Evolutionary conservation across 495 filamentous ascomycete species (phyloP).

Genomic region (Aspergillus taichungensis): DNA sequence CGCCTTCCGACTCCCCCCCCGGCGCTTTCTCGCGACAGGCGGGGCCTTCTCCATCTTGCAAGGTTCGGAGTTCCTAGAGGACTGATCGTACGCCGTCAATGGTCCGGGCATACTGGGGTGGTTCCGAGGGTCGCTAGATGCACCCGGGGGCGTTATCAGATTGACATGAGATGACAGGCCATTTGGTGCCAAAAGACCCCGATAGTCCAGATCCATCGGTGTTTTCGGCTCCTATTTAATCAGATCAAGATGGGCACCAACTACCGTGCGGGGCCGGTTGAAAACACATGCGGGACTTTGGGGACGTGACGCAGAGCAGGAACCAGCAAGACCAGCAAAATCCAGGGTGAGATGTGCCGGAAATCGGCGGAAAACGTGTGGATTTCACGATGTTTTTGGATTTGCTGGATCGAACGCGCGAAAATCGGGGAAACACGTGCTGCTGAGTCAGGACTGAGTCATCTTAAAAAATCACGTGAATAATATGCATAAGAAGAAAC

Average conservation of each 20-base stretch:
- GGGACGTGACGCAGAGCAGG: constrained; percentile 13
- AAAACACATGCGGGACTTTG: constrained; percentile 14
- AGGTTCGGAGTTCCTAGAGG: constrained; percentile 27
- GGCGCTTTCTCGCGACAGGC: constrained; percentile 38
- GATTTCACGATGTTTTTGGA: constrained; percentile 1
- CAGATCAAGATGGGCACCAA: too few species aligned
- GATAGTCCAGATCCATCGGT: constrained; percentile 36
- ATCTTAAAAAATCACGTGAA: too few species aligned
- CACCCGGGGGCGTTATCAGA: constrained; percentile 21
- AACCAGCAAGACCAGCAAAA: constrained; percentile 1
- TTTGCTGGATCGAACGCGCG: constrained; percentile 7
- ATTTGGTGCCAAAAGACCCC: constrained; percentile 32
- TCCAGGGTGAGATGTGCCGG: constrained; percentile 27
- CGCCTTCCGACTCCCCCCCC: constrained; percentile 39
- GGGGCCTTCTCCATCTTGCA: constrained; percentile 36
- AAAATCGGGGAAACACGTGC: constrained; percentile 19
- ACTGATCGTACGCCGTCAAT: constrained; percentile 23
- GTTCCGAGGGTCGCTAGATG: constrained; percentile 36
- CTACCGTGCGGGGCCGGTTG: constrained; percentile 9
- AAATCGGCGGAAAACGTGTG: constrained; percentile 34
- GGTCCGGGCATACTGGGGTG: constrained; percentile 31
- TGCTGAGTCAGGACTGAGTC: constrained; percentile 14
- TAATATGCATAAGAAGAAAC: too few species aligned
- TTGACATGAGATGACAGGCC: constrained; percentile 19
- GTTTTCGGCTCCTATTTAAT: constrained; percentile 2